A percentile compares a stretch with the other conserved stretches of the same genome.
Evolutionary conservation across 345 rosid species (phyloP).

Genomic region (Populus ilicifolia): DNA sequence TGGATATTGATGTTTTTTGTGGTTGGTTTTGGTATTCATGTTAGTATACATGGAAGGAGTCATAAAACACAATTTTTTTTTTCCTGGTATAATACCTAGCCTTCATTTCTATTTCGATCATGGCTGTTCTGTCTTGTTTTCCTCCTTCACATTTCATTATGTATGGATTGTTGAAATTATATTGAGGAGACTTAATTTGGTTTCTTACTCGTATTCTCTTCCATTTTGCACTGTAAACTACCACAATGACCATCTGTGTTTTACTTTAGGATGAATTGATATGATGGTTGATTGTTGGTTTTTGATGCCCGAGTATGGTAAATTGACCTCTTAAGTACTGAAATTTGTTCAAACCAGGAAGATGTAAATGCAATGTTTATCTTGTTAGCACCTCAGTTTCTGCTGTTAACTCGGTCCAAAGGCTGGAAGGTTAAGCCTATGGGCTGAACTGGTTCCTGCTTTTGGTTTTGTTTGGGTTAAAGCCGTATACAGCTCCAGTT

Average conservation of each 20-base stretch:
- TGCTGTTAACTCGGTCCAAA: not conserved
- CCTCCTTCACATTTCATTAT: not conserved
- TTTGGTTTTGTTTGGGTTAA: no score
- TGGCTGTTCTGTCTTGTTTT: not conserved
- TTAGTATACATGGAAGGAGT: slow-evolving; percentile 5
- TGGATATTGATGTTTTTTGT: not conserved
- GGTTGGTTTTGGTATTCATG: not conserved
- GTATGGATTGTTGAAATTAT: not conserved
- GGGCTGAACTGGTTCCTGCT: not conserved
- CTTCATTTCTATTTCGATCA: not conserved
- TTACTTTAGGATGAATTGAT: no score
- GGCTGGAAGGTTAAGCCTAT: not conserved
- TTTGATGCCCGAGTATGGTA: not conserved
- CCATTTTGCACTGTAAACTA: not conserved
- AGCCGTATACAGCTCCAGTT: no score
- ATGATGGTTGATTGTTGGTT: not conserved
- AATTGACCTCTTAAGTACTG: not conserved
- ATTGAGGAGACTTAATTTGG: not conserved
- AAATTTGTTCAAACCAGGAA: not conserved
- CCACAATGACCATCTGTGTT: not conserved
- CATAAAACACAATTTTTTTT: not conserved
- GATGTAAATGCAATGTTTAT: not conserved
- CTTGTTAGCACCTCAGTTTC: not conserved
- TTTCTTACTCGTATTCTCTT: not conserved
- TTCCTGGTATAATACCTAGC: not conserved